Evolutionary conservation across 768 basidiomycete species (phyloP), one percentile per base, ranked within the genome.

Genomic region (Mycena polygramma): DNA sequence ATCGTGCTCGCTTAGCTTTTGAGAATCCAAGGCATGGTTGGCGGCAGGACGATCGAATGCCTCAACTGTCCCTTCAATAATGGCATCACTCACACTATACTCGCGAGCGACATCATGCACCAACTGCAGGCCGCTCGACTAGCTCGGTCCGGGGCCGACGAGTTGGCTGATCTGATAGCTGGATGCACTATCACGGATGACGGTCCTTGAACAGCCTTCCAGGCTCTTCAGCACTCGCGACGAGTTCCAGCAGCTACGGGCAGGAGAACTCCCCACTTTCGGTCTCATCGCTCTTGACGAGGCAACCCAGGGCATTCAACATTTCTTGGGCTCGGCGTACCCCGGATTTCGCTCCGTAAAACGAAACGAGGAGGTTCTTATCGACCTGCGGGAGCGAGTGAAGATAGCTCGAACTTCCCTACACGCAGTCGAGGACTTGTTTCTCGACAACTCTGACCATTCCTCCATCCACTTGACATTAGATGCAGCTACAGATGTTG

Each of bases 151-250:
- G n/a, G 49, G 45, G 9, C 24, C 8, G 53, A 51, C 30, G 49
- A 62, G 11, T 24, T 37, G 10, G 39, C 54, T 45, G 22, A 48
- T 39, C 36, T 15, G 37, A 57, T 63, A 20, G 46, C 46, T 39
- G 62, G n/a, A 17, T 36, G 52, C 51, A 57, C 9, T 35, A 37
- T 63, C 15, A 52, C 54, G 37, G 60, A 46, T 60, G 59, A 70
- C 37, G 57, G 59, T 54, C 69, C 69, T 26, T 46, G 63, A 69
- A 51, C 68, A 69, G 49, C 58, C 65, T 37, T 70, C 69, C 51
- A 46, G 46, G 58, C 69, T 70, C 37, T 70, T 70, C 37, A 70
- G 69, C 69, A 49, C 69, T 26, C 46, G 45, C 20, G 52, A 60
- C 45, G 67, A 60, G 39, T 65, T 68, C 43, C 61, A 68, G 39